Base-by-base conservation (phyloP, 495 filamentous ascomycete species). In the Hyaloscypha hepaticicola region DNA sequence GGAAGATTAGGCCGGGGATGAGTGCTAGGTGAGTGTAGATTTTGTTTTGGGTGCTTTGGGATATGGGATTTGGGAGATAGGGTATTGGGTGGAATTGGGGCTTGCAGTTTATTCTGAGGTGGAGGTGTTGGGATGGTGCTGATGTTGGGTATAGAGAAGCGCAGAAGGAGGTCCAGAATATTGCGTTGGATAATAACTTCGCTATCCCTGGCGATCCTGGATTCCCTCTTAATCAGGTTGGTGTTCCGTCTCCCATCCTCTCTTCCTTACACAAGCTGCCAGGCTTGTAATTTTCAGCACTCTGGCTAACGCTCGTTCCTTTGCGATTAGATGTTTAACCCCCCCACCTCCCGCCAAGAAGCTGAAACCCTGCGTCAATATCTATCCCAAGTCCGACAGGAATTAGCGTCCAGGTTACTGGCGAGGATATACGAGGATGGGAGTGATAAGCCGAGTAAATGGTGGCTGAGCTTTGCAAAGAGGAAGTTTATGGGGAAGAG, bases 401-500 rank as follows among this genome's bases (percentile, higher is more conserved):
- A 97, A 79, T 77, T 97, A 62, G 93, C 92, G 21, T 73, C 82
- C 64, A 83, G 95, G 73, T 78, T 99, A 76, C 78, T 96, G 70
- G 87, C 86, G 19, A 86, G 92, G 72, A 85, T 99, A 73, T 99
- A 96, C 78, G 87, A 88, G 58, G 95, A 93, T 72, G 91, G 87
- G 63, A 83, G 76, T n/a, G 82, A 83, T 60, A 83, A 80, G 76
- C 94, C 95, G 71, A 96, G 91, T 70, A 99, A 99, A 86, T 98
- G 93, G 90, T 99, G 95, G 95, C 80, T 99, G 69, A 97, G 94
- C 80, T 99, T 97, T 76, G 89, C 90, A 55, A 99, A 98, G 85
- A 87, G 95, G 75, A 96, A 96, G 83, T 99, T 99, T 76, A 98
- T 99, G 96, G 93, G 93, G 72, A 97, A 97, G 83, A 87, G 85